Base-by-base conservation (phyloP, 495 filamentous ascomycete species). In the Rostrohypoxylon terebratum region DNA sequence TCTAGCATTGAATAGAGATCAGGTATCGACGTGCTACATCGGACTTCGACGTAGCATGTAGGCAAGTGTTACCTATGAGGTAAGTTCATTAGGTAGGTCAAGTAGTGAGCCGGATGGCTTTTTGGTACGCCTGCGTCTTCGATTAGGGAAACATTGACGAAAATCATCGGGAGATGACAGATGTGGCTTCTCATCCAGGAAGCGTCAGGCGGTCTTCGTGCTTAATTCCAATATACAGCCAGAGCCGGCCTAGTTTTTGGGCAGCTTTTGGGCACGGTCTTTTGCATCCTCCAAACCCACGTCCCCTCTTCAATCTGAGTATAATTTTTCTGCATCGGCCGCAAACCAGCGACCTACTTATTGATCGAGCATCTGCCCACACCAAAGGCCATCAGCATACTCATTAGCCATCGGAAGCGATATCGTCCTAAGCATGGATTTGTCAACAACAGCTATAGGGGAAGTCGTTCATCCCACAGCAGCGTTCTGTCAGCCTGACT, bases 391-490 rank as follows among this genome's bases (percentile, higher is more conserved):
- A 55, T 50, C 50, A 45, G 20, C 23, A 20, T n/a, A 51, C 3
- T 14, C 21, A 18, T 60, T 48, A 51, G 57, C 18, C 28, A 53
- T 58, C 58, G 51, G 63, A 45, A 69, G 40, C 18, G 57, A 59
- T 18, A 20, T 21, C 23, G 13, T 36, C 58, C 44, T 45, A 23
- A 71, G 72, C 48, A 86, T 85, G 83, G 82, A 84, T 50, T 78
- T 86, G 47, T 82, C 70, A 55, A 72, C 76, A 16, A 71, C 66
- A 58, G 75, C 84, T 21, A 80, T 86, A 55, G 80, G 81, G 55
- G 77, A 84, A 66, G 80, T 83, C 57, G 80, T 85, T 68, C 84
- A 86, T 59, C 84, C 84, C 45, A 86, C 84, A 13, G 83, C 84
- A 21, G 83, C 80, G 58, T 86, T 83, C 69, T 76, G 70, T 44